These are phyloP conservation scores for Eucalyptus paniculata DNA, from an alignment of 345 rosid species.

Conservation along the genomic window DNA sequence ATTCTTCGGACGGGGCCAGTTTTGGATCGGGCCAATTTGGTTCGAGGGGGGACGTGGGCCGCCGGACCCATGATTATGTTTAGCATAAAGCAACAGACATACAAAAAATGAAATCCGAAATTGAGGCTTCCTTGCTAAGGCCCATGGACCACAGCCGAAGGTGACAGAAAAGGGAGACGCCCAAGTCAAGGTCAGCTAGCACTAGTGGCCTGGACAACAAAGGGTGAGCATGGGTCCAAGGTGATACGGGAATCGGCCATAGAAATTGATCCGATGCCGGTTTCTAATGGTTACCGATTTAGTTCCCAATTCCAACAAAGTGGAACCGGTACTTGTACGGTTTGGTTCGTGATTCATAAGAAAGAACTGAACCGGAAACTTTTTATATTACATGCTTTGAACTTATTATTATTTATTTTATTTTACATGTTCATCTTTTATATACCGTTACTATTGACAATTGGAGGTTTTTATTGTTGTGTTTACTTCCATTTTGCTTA, in stretches of 20 bases:
- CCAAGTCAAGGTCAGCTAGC: background rate
- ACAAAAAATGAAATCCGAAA: background rate
- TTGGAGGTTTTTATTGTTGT: too few relatives aligned
- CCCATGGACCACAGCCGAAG: background rate
- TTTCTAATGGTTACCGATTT: too few relatives aligned
- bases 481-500: background rate
- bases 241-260: background rate
- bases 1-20: background rate
- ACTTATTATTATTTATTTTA: too few relatives aligned
- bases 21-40: background rate
- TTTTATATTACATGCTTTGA: too few relatives aligned
- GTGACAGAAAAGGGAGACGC: background rate
- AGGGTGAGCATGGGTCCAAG: background rate
- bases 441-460: too few relatives aligned
- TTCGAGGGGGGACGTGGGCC: background rate
- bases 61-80: background rate
- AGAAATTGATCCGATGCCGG: background rate
- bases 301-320: too few relatives aligned
- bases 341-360: rapidly evolving
- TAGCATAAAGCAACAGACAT: background rate
- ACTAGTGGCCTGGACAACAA: background rate
- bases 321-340: background rate
- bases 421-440: background rate
- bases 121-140: background rate
- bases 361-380: too few relatives aligned